These are phyloP conservation scores for Colletotrichum cuscutae DNA, from an alignment of 2,329 filamentous ascomycete genomes.

Conservation along the genomic window DNA sequence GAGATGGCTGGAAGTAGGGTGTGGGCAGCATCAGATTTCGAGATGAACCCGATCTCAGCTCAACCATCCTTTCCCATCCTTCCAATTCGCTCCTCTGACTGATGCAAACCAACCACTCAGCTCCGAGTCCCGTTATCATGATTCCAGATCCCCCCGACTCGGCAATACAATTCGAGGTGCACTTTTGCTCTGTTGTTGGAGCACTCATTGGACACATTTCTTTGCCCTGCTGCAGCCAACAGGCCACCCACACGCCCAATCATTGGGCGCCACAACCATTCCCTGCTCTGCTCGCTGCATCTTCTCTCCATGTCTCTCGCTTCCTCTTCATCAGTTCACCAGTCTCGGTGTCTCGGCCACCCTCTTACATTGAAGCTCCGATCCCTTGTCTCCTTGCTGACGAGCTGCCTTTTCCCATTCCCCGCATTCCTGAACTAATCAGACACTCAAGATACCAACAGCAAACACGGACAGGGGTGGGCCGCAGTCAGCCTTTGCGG, in stretches of 20 bases:
- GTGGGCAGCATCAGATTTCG: neutral
- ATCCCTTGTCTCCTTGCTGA: neutral
- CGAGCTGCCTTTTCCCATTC: neutral
- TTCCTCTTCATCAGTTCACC: too few relatives aligned
- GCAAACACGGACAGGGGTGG: neutral
- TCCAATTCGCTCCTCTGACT: neutral
- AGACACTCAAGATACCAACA: neutral
- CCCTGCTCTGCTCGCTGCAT: neutral
- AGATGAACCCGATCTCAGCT: neutral
- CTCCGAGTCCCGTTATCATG: slow-evolving; percentile 5
- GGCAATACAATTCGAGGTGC: neutral
- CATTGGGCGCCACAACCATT: slow-evolving; percentile 11
- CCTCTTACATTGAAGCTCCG: neutral
- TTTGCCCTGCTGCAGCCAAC: slow-evolving; percentile 14
- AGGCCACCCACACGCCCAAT: neutral
- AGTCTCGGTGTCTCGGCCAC: slow-evolving; percentile 1
- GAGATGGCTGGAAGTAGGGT: neutral
- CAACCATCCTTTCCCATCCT: neutral
- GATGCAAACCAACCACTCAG: neutral
- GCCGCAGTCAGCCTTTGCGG: neutral
- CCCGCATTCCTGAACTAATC: slow-evolving; percentile 7
- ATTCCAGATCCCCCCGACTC: neutral
- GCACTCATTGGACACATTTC: neutral
- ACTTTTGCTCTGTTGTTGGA: neutral
- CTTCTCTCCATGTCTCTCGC: neutral